Percentiles rank a stretch among this genome's conserved stretches.
phyloP scores from a whole-genome alignment of 345 rosid species.

The Carallia brachiata region DNA sequence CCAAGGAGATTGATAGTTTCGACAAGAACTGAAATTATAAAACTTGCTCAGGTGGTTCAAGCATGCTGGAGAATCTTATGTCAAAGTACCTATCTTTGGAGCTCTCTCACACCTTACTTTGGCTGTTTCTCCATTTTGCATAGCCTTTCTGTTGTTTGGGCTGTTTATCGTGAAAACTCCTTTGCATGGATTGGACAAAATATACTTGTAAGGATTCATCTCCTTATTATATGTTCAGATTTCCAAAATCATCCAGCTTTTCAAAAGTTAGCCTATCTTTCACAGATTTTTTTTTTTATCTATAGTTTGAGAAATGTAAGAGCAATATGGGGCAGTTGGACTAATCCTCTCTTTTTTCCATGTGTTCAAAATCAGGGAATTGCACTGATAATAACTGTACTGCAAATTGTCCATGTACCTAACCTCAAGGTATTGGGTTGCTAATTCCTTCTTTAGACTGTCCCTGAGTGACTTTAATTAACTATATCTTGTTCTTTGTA shows the following conservation, averaged over 20 bases:
- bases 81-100: constrained; percentile 89
- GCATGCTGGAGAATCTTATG: constrained; percentile 53
- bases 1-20: constrained; percentile 6
- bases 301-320: no score
- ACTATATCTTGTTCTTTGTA: not conserved
- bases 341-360: constrained; percentile 12
- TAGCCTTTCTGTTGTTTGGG: constrained; percentile 90
- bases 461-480: constrained; percentile 1
- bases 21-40: constrained; percentile 8
- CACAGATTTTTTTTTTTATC: no score
- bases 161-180: constrained; percentile 54
- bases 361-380: constrained; percentile 62
- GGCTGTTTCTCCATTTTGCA: constrained; percentile 91
- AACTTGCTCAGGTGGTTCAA: constrained; percentile 71
- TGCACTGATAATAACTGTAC: constrained; percentile 87
- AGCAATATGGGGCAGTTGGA: not conserved
- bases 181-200: constrained; percentile 99
- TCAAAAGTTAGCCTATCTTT: no score
- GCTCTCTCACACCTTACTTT: constrained; percentile 79
- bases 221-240: not conserved
- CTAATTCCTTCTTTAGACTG: not conserved
- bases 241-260: no score
- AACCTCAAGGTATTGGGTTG: constrained; percentile 76
- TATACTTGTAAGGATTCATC: constrained; percentile 66
- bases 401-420: constrained; percentile 93